Evolutionary conservation across 169 alveolate genomes (phyloP).

Genomic region (Eimeria maxima): DNA sequence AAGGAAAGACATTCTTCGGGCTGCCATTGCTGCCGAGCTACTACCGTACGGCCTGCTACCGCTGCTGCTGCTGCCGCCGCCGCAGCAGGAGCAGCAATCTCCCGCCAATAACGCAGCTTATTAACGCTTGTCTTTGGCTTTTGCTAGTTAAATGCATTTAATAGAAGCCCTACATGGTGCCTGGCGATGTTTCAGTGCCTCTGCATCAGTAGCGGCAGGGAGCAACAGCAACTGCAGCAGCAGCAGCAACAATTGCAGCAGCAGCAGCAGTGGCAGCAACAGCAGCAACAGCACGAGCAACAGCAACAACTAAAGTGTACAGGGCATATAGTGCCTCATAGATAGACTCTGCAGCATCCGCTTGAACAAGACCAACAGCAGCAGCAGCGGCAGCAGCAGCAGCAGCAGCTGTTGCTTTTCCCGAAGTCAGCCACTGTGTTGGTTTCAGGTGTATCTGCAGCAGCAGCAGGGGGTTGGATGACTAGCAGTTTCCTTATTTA

Average conservation of each 20-base stretch:
- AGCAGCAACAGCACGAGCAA: slow-evolving; percentile 56
- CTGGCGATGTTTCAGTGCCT: neutral
- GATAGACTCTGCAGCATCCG: neutral
- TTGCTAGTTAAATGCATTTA: neutral
- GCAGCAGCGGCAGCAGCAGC: neutral
- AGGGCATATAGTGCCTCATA: neutral
- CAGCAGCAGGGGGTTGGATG: slow-evolving; percentile 25
- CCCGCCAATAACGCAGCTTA: neutral
- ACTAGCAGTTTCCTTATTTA: neutral
- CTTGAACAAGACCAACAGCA: neutral
- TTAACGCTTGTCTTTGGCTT: neutral
- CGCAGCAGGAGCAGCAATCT: slow-evolving; percentile 11
- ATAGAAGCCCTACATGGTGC: neutral
- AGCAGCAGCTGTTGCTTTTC: slow-evolving; percentile 24
- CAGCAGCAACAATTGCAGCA: slow-evolving; percentile 38
- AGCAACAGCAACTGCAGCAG: neutral
- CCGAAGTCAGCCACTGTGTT: neutral
- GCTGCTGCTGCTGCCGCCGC: slow-evolving; percentile 13
- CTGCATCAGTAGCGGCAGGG: slow-evolving; percentile 28
- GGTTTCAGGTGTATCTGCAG: slow-evolving; percentile 41
- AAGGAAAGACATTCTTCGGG: neutral
- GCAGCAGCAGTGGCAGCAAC: slow-evolving; percentile 41
- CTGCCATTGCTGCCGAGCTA: slow-evolving; percentile 15
- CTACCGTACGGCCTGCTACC: neutral
- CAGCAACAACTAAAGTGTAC: neutral